Percentiles rank a stretch among this genome's conserved stretches.
phyloP scores from a whole-genome alignment of 2,329 filamentous ascomycete species.

The Fulvia fulva region DNA sequence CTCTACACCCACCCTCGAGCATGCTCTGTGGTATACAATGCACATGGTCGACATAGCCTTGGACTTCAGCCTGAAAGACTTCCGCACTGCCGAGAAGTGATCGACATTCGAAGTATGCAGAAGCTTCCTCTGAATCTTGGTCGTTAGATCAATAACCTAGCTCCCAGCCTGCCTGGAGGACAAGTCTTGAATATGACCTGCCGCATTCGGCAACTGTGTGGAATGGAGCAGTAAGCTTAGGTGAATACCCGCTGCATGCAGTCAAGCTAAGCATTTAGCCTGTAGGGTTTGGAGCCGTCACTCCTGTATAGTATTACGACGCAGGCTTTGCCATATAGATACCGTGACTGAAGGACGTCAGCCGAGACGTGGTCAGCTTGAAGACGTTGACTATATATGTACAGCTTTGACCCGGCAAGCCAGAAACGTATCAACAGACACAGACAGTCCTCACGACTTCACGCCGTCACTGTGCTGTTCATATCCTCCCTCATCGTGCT shows the following conservation, averaged over 20 bases:
- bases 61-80: neutral
- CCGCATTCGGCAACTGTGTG: no score
- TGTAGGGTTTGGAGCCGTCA: neutral
- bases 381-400: neutral
- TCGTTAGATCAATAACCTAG: neutral
- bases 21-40: neutral
- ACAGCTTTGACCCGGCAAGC: no score
- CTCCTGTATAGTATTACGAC: no score
- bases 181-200: neutral
- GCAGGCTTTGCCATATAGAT: no score
- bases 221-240: neutral
- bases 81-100: neutral
- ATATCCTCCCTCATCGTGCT: conserved; percentile 36
- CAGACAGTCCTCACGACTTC: neutral
- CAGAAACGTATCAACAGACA: neutral
- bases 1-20: neutral
- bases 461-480: neutral
- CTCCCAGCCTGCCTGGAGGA: neutral
- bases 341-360: no score
- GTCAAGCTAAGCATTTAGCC: neutral
- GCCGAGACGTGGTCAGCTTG: no score
- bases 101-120: neutral
- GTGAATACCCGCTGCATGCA: neutral
- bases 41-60: neutral
- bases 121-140: neutral